phyloP scores from a whole-genome alignment of 768 basidiomycete species.

The Pholiota molesta region DNA sequence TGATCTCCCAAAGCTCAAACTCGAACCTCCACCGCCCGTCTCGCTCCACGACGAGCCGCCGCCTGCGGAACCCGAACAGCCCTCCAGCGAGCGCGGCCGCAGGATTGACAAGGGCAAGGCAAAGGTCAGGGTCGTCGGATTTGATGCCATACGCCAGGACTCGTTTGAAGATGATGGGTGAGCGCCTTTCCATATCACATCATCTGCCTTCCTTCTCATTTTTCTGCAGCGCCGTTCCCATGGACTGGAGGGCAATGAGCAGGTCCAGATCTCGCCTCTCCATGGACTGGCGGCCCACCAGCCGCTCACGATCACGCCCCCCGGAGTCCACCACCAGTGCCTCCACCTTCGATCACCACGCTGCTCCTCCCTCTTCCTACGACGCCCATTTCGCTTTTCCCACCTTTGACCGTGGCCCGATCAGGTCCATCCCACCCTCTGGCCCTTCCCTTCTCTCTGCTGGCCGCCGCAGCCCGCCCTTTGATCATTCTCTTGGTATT shows the following conservation, averaged over 20 bases:
- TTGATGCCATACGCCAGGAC: conserved; percentile 77
- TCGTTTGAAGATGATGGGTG: conserved; percentile 74
- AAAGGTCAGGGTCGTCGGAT: conserved; percentile 78
- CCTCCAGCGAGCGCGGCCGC: conserved; percentile 64
- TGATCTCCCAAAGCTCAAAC: conserved; percentile 9
- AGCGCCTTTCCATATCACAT: conserved; percentile 32
- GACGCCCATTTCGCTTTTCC: conserved; percentile 53
- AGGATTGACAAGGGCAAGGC: conserved; percentile 81
- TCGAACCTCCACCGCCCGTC: conserved; percentile 6
- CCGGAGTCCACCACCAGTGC: conserved; percentile 56
- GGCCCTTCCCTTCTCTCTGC: conserved; percentile 45
- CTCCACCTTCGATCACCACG: conserved; percentile 51
- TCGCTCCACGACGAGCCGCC: conserved; percentile 13
- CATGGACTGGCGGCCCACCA: conserved; percentile 88
- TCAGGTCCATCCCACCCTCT: conserved; percentile 23
- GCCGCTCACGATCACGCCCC: conserved; percentile 78
- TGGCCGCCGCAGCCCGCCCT: conserved; percentile 51
- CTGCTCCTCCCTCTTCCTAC: conserved; percentile 33
- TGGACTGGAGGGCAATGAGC: conserved; percentile 95
- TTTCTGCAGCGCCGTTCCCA: conserved; percentile 56
- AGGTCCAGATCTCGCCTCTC: conserved; percentile 88
- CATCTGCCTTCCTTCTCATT: conserved; percentile 18
- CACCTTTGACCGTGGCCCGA: conserved; percentile 26
- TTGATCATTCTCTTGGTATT: conserved; percentile 43
- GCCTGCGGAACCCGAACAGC: conserved; percentile 21